Base-by-base conservation (phyloP, 768 basidiomycete genomes). In the Gyrodon lividus region DNA sequence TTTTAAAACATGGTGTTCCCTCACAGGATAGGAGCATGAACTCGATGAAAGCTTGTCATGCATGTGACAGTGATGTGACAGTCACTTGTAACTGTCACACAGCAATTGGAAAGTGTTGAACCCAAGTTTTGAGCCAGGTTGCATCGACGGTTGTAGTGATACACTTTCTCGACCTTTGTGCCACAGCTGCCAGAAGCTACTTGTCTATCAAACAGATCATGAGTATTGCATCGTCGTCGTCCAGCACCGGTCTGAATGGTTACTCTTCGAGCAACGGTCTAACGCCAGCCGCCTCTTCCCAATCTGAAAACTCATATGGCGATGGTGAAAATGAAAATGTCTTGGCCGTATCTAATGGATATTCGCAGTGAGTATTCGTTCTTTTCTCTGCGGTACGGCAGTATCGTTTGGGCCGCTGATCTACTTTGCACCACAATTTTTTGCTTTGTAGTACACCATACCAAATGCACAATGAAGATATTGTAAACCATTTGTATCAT, bases 401-500 rank as follows among this genome's bases (percentile, higher is more conserved):
- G 40, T 57, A 33, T 1, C 20, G 8, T 41, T 22, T 26, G 43
- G 24, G 39, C 41, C 13, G 0, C 48, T 50, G 49, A 61, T 55
- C 17, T 42, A 50, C 59, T 33, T 33, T 31, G 47, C 41, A 33
- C 50, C 48, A 54, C 55, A 43, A 52, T 14, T 41, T 41, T 33
- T 31, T 42, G 10, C 51, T 52, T 46, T 47, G 10, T 47, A 74
- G 71, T 38, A 63, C 74, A 56, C 76, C 78, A 31, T 84, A 77
- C 68, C 79, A 80, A 64, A 66, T 75, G 54, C 88, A 91, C 71
- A 84, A 90, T 52, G 83, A 89, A 61, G 82, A 85, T 60, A 87
- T 90, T 58, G 79, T 92, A 58, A 80, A 81, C 66, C 86, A 92
- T 68, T 69, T 92, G 58, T 90, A 87, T 69, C 82, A 86, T 58